These are phyloP conservation scores for Trametes cingulata DNA, from an alignment of 768 basidiomycete species.

Conservation along the genomic window DNA sequence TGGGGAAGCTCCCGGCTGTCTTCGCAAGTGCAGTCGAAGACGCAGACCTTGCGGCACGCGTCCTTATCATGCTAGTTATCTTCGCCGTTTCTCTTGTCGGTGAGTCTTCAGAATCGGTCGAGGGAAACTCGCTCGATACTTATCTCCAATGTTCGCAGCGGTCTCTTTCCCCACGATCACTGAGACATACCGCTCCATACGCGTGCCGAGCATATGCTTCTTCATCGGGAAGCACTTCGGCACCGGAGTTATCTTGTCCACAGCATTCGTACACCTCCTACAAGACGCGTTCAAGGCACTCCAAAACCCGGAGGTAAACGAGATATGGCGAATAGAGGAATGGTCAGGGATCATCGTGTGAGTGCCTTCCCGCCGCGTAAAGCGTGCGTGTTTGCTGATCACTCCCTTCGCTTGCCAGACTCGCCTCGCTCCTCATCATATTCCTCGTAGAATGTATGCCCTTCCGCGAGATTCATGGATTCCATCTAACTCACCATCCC, in stretches of 20 bases:
- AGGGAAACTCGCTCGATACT: background rate
- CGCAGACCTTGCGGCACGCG: constrained; percentile 3
- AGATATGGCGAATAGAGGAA: constrained; percentile 49
- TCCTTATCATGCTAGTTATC: constrained; percentile 50
- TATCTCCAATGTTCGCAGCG: constrained; percentile 38
- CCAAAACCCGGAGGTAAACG: constrained; percentile 45
- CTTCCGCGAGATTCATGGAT: background rate
- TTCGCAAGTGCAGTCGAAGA: background rate
- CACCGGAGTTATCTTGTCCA: constrained; percentile 81
- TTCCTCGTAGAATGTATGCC: constrained; percentile 79
- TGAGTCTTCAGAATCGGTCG: constrained; percentile 33
- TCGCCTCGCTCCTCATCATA: constrained; percentile 65
- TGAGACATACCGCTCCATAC: constrained; percentile 49
- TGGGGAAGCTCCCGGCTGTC: background rate
- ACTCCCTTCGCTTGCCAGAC: constrained; percentile 37
- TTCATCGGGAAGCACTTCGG: constrained; percentile 90
- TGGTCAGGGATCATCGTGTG: constrained; percentile 77
- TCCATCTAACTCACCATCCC: background rate
- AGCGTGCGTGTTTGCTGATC: constrained; percentile 10
- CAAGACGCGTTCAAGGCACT: constrained; percentile 74
- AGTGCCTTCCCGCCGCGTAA: constrained; percentile 26
- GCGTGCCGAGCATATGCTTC: constrained; percentile 68
- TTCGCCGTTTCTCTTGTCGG: constrained; percentile 66
- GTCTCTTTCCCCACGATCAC: constrained; percentile 73
- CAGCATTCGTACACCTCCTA: constrained; percentile 79